These are phyloP conservation scores for Hanseniaspora occidentalis DNA, from an alignment of 805 yeast genomes.

Conservation along the genomic window DNA sequence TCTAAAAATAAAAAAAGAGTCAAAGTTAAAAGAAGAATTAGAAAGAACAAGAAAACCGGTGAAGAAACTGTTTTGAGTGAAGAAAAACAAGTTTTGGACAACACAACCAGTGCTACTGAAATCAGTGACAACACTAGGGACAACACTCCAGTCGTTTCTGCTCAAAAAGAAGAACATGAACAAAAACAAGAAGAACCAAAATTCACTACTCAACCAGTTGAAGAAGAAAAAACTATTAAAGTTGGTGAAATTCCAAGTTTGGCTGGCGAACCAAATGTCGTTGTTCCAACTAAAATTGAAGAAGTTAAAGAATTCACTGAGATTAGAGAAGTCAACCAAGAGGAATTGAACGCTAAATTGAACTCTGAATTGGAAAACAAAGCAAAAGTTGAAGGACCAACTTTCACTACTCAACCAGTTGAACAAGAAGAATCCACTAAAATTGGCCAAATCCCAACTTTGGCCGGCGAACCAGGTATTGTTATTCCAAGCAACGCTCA, in stretches of 20 bases:
- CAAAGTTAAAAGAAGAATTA: constrained; percentile 27
- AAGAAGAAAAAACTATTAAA: constrained; percentile 27
- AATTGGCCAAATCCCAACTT: constrained; percentile 10
- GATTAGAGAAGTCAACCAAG: constrained; percentile 36
- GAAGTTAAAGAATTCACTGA: constrained; percentile 45
- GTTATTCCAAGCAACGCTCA: constrained; percentile 50
- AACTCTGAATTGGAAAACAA: constrained; percentile 2
- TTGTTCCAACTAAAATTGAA: constrained; percentile 34
- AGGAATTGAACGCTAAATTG: constrained; percentile 30
- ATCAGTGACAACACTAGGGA: background rate
- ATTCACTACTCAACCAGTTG: constrained; percentile 4
- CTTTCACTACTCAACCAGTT: constrained; percentile 3
- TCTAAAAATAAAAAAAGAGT: constrained; percentile 16
- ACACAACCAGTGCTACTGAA: constrained; percentile 7
- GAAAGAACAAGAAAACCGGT: constrained; percentile 30
- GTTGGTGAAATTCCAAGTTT: constrained; percentile 25
- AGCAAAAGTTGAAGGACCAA: constrained; percentile 1
- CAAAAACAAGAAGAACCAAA: constrained; percentile 2
- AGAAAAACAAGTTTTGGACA: constrained; percentile 15
- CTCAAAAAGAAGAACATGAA: constrained; percentile 1
- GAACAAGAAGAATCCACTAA: constrained; percentile 2
- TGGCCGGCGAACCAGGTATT: constrained; percentile 56
- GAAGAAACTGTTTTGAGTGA: constrained; percentile 27
- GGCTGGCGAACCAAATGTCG: constrained; percentile 63
- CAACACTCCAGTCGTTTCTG: constrained; percentile 2